Evolutionary conservation across 495 filamentous ascomycete species (phyloP).

Genomic region (Cercophora newfieldiana): DNA sequence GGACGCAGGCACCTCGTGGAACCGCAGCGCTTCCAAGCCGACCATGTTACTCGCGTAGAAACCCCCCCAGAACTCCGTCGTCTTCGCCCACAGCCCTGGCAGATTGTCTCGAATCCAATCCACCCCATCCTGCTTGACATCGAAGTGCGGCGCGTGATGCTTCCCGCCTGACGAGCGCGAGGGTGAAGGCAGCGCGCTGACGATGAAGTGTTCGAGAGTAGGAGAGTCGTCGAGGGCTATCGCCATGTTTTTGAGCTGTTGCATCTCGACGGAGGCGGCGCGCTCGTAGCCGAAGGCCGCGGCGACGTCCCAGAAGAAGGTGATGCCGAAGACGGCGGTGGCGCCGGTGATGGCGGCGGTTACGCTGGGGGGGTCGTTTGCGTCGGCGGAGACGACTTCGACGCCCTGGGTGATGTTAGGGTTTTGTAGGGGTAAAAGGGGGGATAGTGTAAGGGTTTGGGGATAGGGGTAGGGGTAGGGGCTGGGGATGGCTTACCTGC

Average conservation of each 20-base stretch:
- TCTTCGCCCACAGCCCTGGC: conserved; percentile 15
- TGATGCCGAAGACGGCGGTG: background rate
- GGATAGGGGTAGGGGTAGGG: background rate
- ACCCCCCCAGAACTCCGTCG: conserved; percentile 18
- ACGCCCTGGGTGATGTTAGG: background rate
- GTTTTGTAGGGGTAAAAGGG: background rate
- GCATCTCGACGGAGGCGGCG: conserved; percentile 16
- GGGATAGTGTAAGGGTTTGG: background rate
- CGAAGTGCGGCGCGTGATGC: conserved; percentile 18
- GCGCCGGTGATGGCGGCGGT: background rate
- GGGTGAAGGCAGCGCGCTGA: conserved; percentile 9
- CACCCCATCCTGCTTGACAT: conserved; percentile 14
- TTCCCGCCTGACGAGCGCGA: conserved; percentile 1
- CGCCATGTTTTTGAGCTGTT: conserved; percentile 15
- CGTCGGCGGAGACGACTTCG: conserved; percentile 7
- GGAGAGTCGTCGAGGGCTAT: background rate
- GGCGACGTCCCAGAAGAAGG: conserved; percentile 8
- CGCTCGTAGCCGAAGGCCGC: background rate
- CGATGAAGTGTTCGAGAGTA: conserved; percentile 16
- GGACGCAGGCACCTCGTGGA: background rate
- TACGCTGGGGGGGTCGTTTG: background rate
- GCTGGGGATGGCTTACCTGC: conserved; percentile 22
- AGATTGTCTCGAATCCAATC: conserved; percentile 8
- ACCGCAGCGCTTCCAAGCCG: background rate
- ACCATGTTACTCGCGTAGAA: conserved; percentile 18